These are phyloP conservation scores for Acorus gramineus DNA, from an alignment of 106 monocot genomes.

Conservation along the genomic window DNA sequence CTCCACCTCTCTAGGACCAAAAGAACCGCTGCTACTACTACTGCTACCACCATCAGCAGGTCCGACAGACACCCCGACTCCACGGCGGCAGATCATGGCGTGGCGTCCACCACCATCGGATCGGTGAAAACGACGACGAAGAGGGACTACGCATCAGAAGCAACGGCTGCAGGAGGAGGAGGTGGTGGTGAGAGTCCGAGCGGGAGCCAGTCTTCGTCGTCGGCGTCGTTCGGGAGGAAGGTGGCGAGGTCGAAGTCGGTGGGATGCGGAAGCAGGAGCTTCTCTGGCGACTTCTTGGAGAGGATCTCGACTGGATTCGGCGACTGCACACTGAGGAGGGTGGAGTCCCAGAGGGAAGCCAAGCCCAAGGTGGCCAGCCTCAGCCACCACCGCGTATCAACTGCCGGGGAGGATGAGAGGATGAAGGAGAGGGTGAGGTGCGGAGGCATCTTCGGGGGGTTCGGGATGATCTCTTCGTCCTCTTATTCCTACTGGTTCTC, in stretches of 20 bases:
- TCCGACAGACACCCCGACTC: slow-evolving; percentile 21
- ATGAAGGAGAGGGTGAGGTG: slow-evolving; percentile 47
- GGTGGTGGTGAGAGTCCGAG: slow-evolving; percentile 26
- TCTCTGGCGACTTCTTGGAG: slow-evolving; percentile 60
- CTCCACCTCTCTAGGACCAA: slow-evolving; percentile 16
- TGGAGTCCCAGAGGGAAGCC: slow-evolving; percentile 47
- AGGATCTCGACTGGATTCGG: slow-evolving; percentile 53
- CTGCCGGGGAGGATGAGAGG: slow-evolving; percentile 9
- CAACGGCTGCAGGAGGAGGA: slow-evolving; percentile 2
- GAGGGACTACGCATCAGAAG: too few relatives aligned
- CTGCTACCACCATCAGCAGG: slow-evolving; percentile 15
- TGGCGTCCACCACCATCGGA: neutral
- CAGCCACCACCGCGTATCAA: slow-evolving; percentile 5
- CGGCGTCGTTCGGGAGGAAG: slow-evolving; percentile 37
- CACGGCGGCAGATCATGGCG: neutral
- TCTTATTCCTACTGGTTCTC: slow-evolving; percentile 30
- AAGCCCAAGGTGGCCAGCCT: slow-evolving; percentile 14
- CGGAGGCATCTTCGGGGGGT: slow-evolving; percentile 50
- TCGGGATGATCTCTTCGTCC: slow-evolving; percentile 32
- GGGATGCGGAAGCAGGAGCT: slow-evolving; percentile 52
- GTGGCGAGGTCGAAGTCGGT: slow-evolving; percentile 55
- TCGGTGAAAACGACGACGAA: neutral
- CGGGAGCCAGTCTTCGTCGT: slow-evolving; percentile 22
- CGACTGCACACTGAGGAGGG: slow-evolving; percentile 42
- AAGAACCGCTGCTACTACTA: slow-evolving; percentile 8